Base-by-base conservation (phyloP, 331 rosid species). In the Ulmus americana region DNA sequence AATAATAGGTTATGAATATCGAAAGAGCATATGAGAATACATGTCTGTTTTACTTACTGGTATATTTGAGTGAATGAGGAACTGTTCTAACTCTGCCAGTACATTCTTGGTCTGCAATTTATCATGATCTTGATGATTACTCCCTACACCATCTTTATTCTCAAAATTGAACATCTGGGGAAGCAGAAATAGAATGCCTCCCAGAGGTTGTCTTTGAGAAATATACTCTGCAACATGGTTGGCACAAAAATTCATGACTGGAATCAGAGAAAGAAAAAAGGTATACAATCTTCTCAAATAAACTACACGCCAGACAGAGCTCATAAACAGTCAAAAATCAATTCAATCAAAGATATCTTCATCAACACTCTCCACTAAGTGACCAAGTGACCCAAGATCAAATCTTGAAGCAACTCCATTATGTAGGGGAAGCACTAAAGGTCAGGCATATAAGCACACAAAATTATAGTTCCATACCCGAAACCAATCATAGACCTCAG, bases 161-260 rank as follows among this genome's bases (percentile, higher is more conserved):
- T 78, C 88, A 47, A 63, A 70, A 67, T 71, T 73, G 77, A 90
- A 75, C 75, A 82, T 75, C 80, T 63, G 88, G 67, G 99, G 99
- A 68, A 94, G 90, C 79, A 90, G 74, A 76, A 94, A 76, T 80
- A 94, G 73, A 40, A 94, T 77, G 62, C 99, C 99, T 62, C 96
- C 99, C 49, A 94, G 70, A 73, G 96, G 95, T 79, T 85, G 85
- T 74, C 84, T 77, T 63, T 83, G 85, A 43, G 78, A 74, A 61
- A 94, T 90, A 66, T 88, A 94, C 51, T 87, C 99, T 94, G 97
- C 68, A 78, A 79, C 13, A 70, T 11, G 5, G 65, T 59, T 73
- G 75, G 58, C 75, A 81, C 81, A 76, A 56, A 69, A 45, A 43
- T 1, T 28, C 35, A 74, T 56, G 69, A 61, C 15, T 45, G 44